Conservation (phyloP, 108 stramenopile genomes). For the Fragilaria crotonensis region DNA sequence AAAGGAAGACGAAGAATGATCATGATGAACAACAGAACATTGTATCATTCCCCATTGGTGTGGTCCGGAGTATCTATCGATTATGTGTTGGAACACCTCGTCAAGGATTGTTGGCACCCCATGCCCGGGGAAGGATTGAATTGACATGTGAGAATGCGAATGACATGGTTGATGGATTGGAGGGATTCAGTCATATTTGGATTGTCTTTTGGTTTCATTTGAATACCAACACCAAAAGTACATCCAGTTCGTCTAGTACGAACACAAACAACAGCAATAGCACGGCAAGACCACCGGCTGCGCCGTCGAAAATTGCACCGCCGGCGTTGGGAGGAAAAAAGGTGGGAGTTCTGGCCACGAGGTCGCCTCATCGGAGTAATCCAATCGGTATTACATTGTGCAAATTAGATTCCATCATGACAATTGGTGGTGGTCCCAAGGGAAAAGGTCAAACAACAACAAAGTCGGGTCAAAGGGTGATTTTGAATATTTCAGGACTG, state of each 20-base stretch:
- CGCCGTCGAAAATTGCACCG: conserved; percentile 77
- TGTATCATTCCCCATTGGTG: conserved; percentile 73
- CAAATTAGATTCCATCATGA: conserved; percentile 56
- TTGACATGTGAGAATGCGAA: conserved; percentile 23
- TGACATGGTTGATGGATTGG: conserved; percentile 59
- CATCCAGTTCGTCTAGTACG: conserved; percentile 6
- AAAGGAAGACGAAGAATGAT: no score
- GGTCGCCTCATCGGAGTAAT: conserved; percentile 96
- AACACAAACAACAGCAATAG: conserved; percentile 8
- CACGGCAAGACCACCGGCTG: conserved; percentile 26
- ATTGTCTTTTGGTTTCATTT: conserved; percentile 95
- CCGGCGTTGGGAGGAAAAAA: conserved; percentile 80
- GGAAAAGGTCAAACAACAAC: neutral
- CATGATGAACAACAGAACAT: no score
- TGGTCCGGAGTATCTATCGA: conserved; percentile 64
- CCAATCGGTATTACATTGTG: conserved; percentile 90
- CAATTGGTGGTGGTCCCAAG: neutral
- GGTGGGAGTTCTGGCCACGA: conserved; percentile 91
- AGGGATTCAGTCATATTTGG: conserved; percentile 88
- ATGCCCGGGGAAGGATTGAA: conserved; percentile 63
- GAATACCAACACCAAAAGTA: conserved; percentile 70
- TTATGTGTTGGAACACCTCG: conserved; percentile 89
- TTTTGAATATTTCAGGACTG: conserved; percentile 66
- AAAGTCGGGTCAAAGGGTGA: conserved; percentile 14
- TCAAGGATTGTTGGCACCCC: conserved; percentile 74